Evolutionary conservation across 1,284 basidiomycete genomes (phyloP), one percentile per base, ranked within the genome.

Genomic region (Prillingera fragicola): DNA sequence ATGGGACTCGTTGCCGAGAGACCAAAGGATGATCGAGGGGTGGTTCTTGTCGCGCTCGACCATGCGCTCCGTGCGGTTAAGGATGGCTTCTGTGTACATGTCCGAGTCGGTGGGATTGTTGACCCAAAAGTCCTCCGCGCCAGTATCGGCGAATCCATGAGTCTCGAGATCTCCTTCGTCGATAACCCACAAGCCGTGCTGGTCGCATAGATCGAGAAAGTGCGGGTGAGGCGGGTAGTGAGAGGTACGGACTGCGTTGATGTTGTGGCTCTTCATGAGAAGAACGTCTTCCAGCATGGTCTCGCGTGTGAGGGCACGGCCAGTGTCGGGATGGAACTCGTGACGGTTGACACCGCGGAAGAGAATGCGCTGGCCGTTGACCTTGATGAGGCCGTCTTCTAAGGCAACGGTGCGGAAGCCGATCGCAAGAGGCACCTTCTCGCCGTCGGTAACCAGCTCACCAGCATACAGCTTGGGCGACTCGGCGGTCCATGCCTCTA

Each of bases 21-120:
- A 50, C 55, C 57, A 60, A 23, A 60, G 52, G 33, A 60, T 43
- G 28, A 60, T 40, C 7, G 49, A 50, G 2, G 55, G 48, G 38
- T 57, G 55, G 33, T 60, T 60, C 54, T 60, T 60, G 49, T 60
- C 57, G 8, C 57, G 50, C 45, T 57, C 52, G 6, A 57, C 41
- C 33, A 48, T 50, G 19, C 57, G 38, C 34, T 46, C 19, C 3
- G 36, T 33, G n/a, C 57, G 53, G 33, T 54, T 37, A 14, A 60
- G 25, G 5, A 60, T 33, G 5, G 54, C 54, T 1, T 45, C 45
- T 15, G 19, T 38, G 47, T 48, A 60, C 5, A 14, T 15, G n/a
- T 15, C 25, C 12, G 17, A 8, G 27, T 39, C 29, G n/a, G 38
- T 35, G 6, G 57, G 57, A 31, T 54, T 54, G 22, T 34, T 18